These are phyloP conservation scores for Cyphellophora europaea DNA, from an alignment of 2,329 filamentous ascomycete genomes.

Conservation along the genomic window DNA sequence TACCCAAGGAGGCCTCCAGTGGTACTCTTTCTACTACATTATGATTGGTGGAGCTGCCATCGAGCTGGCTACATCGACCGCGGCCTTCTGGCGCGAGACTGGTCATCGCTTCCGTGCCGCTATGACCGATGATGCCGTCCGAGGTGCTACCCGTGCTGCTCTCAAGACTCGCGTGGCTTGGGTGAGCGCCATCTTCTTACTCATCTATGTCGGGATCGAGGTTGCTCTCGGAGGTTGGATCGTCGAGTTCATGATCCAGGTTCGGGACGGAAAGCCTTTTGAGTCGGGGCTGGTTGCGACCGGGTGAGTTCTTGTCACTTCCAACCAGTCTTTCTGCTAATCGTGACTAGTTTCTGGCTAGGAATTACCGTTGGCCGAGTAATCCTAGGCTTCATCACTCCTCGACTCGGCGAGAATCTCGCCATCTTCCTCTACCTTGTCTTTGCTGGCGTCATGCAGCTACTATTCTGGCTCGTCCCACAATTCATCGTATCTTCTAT, in stretches of 20 bases:
- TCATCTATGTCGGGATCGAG: conserved; percentile 71
- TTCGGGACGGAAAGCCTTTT: conserved; percentile 60
- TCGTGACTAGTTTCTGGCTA: conserved; percentile 65
- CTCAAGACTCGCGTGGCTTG: conserved; percentile 44
- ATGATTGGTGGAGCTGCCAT: conserved; percentile 39
- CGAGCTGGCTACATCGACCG: conserved; percentile 10
- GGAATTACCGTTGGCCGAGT: conserved; percentile 66
- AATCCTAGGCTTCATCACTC: conserved; percentile 60
- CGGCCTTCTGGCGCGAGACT: conserved; percentile 54
- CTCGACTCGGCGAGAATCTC: conserved; percentile 57
- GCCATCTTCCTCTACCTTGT: conserved; percentile 53
- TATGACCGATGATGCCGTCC: conserved; percentile 12
- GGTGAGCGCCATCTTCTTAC: conserved; percentile 61
- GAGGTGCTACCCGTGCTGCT: conserved; percentile 28
- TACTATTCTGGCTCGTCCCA: conserved; percentile 71
- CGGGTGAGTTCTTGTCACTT: too few relatives aligned
- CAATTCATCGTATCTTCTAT: conserved; percentile 63
- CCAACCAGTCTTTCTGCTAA: too few relatives aligned
- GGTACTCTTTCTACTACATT: conserved; percentile 65
- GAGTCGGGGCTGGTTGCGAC: conserved; percentile 66
- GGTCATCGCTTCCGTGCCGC: conserved; percentile 43
- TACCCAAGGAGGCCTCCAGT: conserved; percentile 33
- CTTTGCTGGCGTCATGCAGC: conserved; percentile 51
- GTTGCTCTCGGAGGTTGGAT: conserved; percentile 68
- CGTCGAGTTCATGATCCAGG: conserved; percentile 66